These are phyloP conservation scores for Bolboschoenoplectus hybrid DNA, from an alignment of 202 grass and related monocot species.

Conservation along the genomic window DNA sequence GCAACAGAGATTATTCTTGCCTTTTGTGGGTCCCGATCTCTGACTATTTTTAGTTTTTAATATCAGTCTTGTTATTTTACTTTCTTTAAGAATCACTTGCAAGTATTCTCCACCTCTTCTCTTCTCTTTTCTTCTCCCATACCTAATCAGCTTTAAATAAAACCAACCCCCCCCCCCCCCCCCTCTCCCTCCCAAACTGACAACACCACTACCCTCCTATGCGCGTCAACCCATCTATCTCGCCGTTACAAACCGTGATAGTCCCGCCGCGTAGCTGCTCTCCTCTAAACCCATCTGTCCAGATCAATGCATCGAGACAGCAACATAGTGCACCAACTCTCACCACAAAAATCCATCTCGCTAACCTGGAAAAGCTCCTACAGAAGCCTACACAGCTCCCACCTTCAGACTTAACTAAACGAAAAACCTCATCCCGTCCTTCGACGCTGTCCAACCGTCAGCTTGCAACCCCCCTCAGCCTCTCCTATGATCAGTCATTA, in stretches of 20 bases:
- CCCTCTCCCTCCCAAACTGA: background rate
- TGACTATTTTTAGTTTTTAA: background rate
- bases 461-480: slow-evolving; percentile 43
- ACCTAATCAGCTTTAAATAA: background rate
- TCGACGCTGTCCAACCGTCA: background rate
- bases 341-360: slow-evolving; percentile 57
- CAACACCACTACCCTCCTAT: slow-evolving; percentile 14
- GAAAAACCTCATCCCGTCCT: background rate
- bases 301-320: slow-evolving; percentile 26
- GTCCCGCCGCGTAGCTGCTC: background rate
- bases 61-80: background rate
- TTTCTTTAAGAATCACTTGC: background rate
- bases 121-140: background rate
- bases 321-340: background rate
- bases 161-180: background rate
- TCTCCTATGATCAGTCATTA: slow-evolving; percentile 45
- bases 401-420: slow-evolving; percentile 1
- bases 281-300: slow-evolving; percentile 14
- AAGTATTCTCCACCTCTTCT: no score
- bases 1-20: background rate
- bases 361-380: slow-evolving; percentile 65
- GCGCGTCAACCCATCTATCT: slow-evolving; percentile 30
- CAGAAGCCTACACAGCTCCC: slow-evolving; percentile 30
- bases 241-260: slow-evolving; percentile 8
- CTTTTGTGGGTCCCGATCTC: background rate